phyloP scores from a whole-genome alignment of 2,329 filamentous ascomycete genomes.

The Monilinia vaccinii-corymbosi region DNA sequence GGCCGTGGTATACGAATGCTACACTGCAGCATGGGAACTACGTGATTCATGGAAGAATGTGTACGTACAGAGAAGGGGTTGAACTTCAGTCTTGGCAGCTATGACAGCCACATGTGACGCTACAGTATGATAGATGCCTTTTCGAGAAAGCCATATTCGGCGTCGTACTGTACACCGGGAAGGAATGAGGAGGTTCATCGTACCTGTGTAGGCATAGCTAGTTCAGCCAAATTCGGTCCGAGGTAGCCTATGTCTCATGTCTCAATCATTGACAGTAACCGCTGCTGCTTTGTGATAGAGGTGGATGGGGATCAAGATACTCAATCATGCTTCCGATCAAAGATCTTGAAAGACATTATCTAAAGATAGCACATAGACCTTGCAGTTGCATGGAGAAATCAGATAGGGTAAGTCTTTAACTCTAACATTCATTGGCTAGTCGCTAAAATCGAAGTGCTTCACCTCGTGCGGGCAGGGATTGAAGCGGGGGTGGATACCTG shows the following conservation, averaged over 20 bases:
- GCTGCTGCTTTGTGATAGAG: not conserved
- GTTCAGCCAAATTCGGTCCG: slow-evolving; percentile 4
- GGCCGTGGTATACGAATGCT: not conserved
- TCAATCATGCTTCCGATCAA: not conserved
- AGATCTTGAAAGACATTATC: not conserved
- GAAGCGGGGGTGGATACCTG: slow-evolving; percentile 1
- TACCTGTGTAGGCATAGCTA: slow-evolving; percentile 2
- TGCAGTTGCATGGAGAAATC: not conserved
- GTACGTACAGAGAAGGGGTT: not conserved
- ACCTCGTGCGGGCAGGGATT: not conserved
- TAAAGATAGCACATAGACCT: not conserved
- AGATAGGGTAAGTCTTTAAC: not conserved
- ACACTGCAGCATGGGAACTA: slow-evolving; percentile 9
- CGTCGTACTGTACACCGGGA: not conserved
- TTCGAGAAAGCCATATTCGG: not conserved
- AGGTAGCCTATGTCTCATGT: slow-evolving; percentile 8
- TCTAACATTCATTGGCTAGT: not conserved
- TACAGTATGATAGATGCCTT: not conserved
- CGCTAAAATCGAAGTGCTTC: not conserved
- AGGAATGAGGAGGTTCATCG: slow-evolving; percentile 1
- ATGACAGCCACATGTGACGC: not conserved
- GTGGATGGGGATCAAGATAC: not conserved
- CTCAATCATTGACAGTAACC: not conserved
- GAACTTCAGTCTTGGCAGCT: not conserved
- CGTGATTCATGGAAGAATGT: slow-evolving; percentile 1